Evolutionary conservation across 768 basidiomycete genomes (phyloP).

Genomic region (Macrolepiota fuliginosa): DNA sequence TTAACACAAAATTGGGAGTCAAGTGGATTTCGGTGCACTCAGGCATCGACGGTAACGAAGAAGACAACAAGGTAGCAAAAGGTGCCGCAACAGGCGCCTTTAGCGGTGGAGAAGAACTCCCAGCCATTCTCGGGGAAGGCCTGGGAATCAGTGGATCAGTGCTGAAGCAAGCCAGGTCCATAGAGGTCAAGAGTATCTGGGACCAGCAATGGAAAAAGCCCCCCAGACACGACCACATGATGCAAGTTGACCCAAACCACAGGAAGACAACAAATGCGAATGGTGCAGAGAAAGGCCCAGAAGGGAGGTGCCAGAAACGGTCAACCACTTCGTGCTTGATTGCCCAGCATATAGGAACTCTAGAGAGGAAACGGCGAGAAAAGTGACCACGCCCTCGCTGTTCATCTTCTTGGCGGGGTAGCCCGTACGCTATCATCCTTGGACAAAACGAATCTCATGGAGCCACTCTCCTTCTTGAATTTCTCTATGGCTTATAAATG

Average conservation of each 20-base stretch:
- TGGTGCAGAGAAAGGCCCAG: background rate
- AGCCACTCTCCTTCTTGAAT: constrained; percentile 37
- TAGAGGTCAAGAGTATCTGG: constrained; percentile 11
- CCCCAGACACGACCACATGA: constrained; percentile 3
- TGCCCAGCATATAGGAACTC: background rate
- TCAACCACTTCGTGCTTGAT: constrained; percentile 7
- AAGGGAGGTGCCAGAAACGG: background rate
- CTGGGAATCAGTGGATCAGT: constrained; percentile 18
- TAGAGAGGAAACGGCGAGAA: background rate
- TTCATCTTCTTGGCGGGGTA: constrained; percentile 35
- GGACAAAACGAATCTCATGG: constrained; percentile 26
- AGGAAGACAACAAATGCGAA: background rate
- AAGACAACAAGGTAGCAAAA: constrained; percentile 16
- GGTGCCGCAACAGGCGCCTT: constrained; percentile 23
- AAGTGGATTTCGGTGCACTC: constrained; percentile 26
- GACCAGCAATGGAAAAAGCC: constrained; percentile 12
- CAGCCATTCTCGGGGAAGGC: background rate
- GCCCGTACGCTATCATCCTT: constrained; percentile 29
- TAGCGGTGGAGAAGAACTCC: constrained; percentile 10
- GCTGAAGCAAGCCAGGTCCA: constrained; percentile 10
- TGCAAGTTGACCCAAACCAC: constrained; percentile 13
- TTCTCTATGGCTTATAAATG: constrained; percentile 53
- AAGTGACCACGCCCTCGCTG: constrained; percentile 11
- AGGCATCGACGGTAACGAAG: constrained; percentile 24
- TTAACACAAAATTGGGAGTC: constrained; percentile 5